Base-by-base conservation (phyloP, 371 early-diverging fungal genomes). In the Catenaria anguillulae region DNA sequence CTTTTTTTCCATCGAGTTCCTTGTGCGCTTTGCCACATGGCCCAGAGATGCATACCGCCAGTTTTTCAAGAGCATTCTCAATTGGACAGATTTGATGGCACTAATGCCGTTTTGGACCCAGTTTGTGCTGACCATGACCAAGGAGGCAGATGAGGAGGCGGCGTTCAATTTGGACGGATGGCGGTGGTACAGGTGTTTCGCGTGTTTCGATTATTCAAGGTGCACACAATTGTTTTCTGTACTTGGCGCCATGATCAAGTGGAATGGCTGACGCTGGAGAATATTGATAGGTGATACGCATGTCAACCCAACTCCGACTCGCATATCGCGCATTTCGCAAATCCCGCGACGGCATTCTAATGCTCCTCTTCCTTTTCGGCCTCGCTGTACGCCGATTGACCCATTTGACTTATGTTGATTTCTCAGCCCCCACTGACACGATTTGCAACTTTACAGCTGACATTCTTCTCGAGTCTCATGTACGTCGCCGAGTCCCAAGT, bases 331-430 rank as follows among this genome's bases (percentile, higher is more conserved):
- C 59, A 15, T 58, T 58, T 3, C 8, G 17, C 0, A 58, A 58
- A 19, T 40, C 40, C 12, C 59, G 59, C 36, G 59, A 58, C 43
- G 59, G 59, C 5, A 58, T 58, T 0, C 29, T 58, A 10, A 58
- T 58, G 59, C 43, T 58, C 15, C 10, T 58, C 40, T 58, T 58
- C 45, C 31, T 58, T 26, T 58, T 58, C 59, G 33, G 42, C 21
- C 29, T 58, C 15, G 37, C 40, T 40, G 17, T 40, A 17, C n/a
- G n/a, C n/a, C n/a, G 40, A 10, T 10, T 40, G 17, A 40, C 40
- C 40, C 17, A 10, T 40, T 40, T 40, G 40, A 17, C 10, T 40
- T 10, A 10, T 40, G 17, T 40, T 40, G 40, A 40, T 40, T 40
- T 5, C 10, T 10, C 17, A 40, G 10, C 17, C 40, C 5, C 40